Conservation (phyloP, 2,329 filamentous ascomycete species). For the Exophiala xenobiotica region DNA sequence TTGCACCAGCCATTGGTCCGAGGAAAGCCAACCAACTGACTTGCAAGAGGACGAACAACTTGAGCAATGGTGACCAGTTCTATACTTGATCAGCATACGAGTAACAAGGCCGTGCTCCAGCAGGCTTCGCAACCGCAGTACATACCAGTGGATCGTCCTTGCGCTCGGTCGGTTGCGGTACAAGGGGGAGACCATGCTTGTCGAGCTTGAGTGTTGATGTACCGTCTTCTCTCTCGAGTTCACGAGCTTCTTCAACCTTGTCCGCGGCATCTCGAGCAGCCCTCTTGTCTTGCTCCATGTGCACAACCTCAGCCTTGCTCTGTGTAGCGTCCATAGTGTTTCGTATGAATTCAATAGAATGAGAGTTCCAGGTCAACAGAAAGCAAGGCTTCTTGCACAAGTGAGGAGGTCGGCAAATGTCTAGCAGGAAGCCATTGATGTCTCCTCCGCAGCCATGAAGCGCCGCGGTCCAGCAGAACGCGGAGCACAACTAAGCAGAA, state of each 20-base stretch:
- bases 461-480: background rate
- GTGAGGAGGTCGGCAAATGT: background rate
- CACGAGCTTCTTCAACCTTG: slow-evolving; percentile 1
- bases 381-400: background rate
- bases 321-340: slow-evolving; percentile 5
- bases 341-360: background rate
- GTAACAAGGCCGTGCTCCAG: slow-evolving; percentile 2
- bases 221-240: slow-evolving; percentile 1
- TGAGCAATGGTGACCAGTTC: slow-evolving; percentile 32
- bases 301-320: slow-evolving; percentile 8
- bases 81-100: background rate
- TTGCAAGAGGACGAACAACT: slow-evolving; percentile 33
- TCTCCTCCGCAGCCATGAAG: background rate
- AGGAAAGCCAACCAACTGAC: slow-evolving; percentile 36
- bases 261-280: background rate
- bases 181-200: slow-evolving; percentile 30
- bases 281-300: slow-evolving; percentile 12
- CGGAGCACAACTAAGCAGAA: background rate
- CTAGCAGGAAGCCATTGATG: background rate
- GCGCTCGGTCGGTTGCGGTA: slow-evolving; percentile 29
- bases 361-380: background rate
- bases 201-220: slow-evolving; percentile 22
- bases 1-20: slow-evolving; percentile 33
- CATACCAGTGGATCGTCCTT: slow-evolving; percentile 31
- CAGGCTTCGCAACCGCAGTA: background rate